These are phyloP conservation scores for Akanthomyces dipterigenus DNA, from an alignment of 2,329 filamentous ascomycete genomes.

Conservation along the genomic window DNA sequence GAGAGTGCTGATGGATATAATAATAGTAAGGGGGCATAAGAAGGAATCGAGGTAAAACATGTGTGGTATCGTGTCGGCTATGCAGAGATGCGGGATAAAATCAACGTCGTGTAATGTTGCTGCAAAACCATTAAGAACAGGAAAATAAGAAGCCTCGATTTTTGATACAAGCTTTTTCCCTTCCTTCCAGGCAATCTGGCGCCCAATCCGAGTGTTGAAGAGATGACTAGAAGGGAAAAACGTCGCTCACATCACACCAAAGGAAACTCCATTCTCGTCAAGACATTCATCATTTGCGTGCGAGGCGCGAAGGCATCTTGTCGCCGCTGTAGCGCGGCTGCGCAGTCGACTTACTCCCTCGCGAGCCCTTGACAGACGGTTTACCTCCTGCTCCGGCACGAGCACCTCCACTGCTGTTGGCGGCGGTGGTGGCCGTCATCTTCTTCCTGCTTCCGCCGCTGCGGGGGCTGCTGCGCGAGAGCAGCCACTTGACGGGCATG, in stretches of 20 bases:
- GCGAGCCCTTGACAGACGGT: neutral
- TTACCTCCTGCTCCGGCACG: neutral
- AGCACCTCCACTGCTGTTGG: neutral
- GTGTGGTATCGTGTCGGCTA: slow-evolving; percentile 6
- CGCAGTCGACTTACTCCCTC: slow-evolving; percentile 13
- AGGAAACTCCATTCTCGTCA: neutral
- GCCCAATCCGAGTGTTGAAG: neutral
- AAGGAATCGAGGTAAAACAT: neutral
- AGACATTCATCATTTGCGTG: slow-evolving; percentile 1
- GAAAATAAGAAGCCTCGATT: neutral
- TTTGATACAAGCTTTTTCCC: neutral
- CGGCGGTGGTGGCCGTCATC: slow-evolving; percentile 14
- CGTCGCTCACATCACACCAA: neutral
- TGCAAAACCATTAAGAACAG: neutral
- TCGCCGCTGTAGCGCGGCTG: slow-evolving; percentile 30
- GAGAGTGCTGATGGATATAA: neutral
- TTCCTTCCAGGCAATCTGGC: neutral
- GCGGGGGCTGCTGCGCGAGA: slow-evolving; percentile 22
- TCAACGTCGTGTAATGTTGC: neutral
- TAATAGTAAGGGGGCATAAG: neutral
- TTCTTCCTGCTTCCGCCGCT: slow-evolving; percentile 19
- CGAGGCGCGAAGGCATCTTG: slow-evolving; percentile 21
- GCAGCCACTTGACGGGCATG: slow-evolving; percentile 33
- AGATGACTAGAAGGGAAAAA: neutral
- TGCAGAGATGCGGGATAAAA: neutral